phyloP scores from a whole-genome alignment of 148 eudicot species.

The Amaranthus cruentus region DNA sequence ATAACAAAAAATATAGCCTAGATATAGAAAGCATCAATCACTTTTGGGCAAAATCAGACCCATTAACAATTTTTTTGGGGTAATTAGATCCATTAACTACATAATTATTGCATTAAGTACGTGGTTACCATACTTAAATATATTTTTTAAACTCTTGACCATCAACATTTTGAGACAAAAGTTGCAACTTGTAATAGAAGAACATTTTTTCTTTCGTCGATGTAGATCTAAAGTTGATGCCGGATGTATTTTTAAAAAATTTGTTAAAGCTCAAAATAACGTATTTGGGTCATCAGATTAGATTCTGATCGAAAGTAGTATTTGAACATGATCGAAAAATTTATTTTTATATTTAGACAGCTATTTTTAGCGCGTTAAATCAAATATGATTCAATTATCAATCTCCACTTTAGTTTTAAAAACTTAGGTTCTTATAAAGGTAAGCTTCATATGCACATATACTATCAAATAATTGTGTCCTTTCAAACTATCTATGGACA shows the following conservation, averaged over 20 bases:
- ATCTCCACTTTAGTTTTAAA: neutral
- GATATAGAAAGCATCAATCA: neutral
- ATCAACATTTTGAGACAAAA: constrained; percentile 5
- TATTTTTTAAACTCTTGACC: neutral
- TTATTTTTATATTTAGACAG: too few relatives aligned
- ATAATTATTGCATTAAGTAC: constrained; percentile 11
- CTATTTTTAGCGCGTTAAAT: too few relatives aligned
- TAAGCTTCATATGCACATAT: neutral
- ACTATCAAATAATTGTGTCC: neutral
- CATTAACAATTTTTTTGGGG: neutral
- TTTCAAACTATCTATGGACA: constrained; percentile 18
- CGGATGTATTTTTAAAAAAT: neutral
- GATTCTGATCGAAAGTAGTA: too few relatives aligned
- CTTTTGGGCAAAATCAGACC: constrained; percentile 1
- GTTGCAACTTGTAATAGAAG: constrained; percentile 20
- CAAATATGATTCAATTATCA: too few relatives aligned
- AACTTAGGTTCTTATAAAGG: neutral
- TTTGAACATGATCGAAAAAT: too few relatives aligned
- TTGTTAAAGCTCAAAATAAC: neutral
- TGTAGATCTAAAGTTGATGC: constrained; percentile 16
- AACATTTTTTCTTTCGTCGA: neutral
- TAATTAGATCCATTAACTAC: constrained; percentile 2
- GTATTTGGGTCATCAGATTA: too few relatives aligned
- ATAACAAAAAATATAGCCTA: neutral
- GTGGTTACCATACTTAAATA: neutral